Base-by-base conservation (phyloP, 352 stramenopile species). In the Hyaloperonospora brassicae region DNA sequence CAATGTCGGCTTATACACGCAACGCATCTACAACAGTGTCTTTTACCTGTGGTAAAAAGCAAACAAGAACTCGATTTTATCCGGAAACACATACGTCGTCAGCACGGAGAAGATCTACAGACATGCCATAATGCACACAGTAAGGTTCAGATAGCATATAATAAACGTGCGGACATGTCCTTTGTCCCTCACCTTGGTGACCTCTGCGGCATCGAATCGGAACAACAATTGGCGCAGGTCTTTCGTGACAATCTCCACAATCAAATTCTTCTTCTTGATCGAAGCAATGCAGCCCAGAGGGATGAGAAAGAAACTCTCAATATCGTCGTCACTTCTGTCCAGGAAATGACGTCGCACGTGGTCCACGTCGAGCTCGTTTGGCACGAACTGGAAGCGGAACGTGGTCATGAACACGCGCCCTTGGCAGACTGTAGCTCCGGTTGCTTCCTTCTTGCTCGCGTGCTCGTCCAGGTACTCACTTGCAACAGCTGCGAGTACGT, bases 51-150 rank as follows among this genome's bases (percentile, higher is more conserved):
- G 82, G 49, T 88, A 90, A 59, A 93, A 93, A 7, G 82, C 82
- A 49, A 93, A 93, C 38, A 93, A 66, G 61, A 79, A 93, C 65
- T 89, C 74, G 21, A 79, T 86, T 61, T 88, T 88, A 48, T 88
- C 72, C 8, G 82, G 82, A 39, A 93, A 93, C 43, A 89, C 79
- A 58, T 90, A 93, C 39, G 78, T 84, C 50, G 70, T 84, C 44
- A 93, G 68, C 54, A 93, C 74, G 17, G 73, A 79, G 49, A 76
- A 82, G 50, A 93, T 88, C 76, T 92, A 24, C 35, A 14, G 31
- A 58, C 23, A 64, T 25, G 27, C 24, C 41, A 49, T 24, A 59
- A 25, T 13, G n/a, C n/a, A n/a, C n/a, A n/a, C n/a, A n/a, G n/a
- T n/a, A n/a, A n/a, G n/a, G n/a, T n/a, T 13, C 27, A 50, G 39